phyloP scores from a whole-genome alignment of 2,329 filamentous ascomycete species.

The Fusarium cicatricum region DNA sequence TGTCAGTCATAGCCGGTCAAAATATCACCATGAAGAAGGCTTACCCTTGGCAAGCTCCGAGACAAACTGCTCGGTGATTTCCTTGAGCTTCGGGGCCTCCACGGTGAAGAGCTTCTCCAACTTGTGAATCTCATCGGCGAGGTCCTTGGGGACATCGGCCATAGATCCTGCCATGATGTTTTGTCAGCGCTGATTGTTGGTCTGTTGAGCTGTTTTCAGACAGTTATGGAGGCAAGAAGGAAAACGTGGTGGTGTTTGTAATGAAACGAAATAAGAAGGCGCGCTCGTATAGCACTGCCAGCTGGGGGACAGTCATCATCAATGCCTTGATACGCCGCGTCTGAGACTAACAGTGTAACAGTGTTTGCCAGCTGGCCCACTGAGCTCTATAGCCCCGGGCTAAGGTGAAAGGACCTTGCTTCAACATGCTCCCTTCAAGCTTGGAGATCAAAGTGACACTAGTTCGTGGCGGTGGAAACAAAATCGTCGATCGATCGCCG shows the following conservation, averaged over 20 bases:
- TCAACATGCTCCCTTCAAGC: constrained; percentile 12
- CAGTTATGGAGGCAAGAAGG: background rate
- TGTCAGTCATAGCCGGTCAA: constrained; percentile 15
- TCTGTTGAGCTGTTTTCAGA: background rate
- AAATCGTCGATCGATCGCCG: background rate
- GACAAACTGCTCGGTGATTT: constrained; percentile 89
- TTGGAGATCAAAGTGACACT: constrained; percentile 25
- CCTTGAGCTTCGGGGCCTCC: constrained; percentile 80
- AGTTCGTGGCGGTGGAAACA: constrained; percentile 3
- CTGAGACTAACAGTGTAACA: constrained; percentile 20
- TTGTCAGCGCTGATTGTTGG: constrained; percentile 21
- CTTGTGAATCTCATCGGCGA: constrained; percentile 79
- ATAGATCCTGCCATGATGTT: constrained; percentile 73
- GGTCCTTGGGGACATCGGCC: constrained; percentile 87
- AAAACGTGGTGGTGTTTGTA: background rate
- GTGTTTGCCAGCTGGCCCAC: constrained; percentile 13
- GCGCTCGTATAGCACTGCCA: constrained; percentile 7
- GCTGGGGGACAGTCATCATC: constrained; percentile 8
- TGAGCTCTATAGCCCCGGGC: background rate
- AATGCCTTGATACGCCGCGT: constrained; percentile 10
- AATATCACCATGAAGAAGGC: background rate
- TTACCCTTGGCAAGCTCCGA: constrained; percentile 85
- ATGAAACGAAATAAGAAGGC: constrained; percentile 3
- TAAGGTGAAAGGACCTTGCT: constrained; percentile 7
- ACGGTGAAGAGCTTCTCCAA: constrained; percentile 88